phyloP scores from a whole-genome alignment of 805 yeast species.

The Alloascoidea africana region DNA sequence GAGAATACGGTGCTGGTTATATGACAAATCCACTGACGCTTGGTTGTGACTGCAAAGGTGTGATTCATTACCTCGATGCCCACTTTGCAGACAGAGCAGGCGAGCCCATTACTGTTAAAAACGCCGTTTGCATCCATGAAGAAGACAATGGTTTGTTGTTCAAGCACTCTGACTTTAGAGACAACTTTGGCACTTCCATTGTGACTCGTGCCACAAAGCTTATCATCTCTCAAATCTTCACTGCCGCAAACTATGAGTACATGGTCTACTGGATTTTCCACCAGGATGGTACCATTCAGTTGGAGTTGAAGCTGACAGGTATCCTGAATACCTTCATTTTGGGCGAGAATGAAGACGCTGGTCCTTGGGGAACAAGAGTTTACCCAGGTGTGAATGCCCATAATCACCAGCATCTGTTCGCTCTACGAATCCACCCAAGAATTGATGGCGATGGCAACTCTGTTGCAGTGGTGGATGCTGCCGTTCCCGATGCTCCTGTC shows the following conservation, averaged over 20 bases:
- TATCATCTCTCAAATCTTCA: slow-evolving; percentile 66
- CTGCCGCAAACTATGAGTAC: slow-evolving; percentile 80
- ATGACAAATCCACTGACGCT: slow-evolving; percentile 67
- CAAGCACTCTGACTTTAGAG: slow-evolving; percentile 80
- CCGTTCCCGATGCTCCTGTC: slow-evolving; percentile 37
- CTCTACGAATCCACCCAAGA: slow-evolving; percentile 67
- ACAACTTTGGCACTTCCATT: slow-evolving; percentile 57
- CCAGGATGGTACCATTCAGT: slow-evolving; percentile 73
- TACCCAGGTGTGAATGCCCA: slow-evolving; percentile 75
- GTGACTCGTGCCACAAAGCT: slow-evolving; percentile 64
- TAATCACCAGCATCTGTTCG: slow-evolving; percentile 75
- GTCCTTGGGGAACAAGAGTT: slow-evolving; percentile 71
- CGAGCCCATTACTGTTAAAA: slow-evolving; percentile 53
- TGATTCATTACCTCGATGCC: slow-evolving; percentile 72
- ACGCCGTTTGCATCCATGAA: slow-evolving; percentile 75
- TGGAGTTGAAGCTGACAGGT: slow-evolving; percentile 71
- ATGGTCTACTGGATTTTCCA: slow-evolving; percentile 72
- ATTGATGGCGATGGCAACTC: slow-evolving; percentile 71
- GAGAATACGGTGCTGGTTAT: slow-evolving; percentile 81
- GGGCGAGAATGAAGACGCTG: slow-evolving; percentile 47
- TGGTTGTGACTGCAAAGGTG: slow-evolving; percentile 82
- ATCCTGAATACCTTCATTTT: slow-evolving; percentile 61
- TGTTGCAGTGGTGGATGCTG: slow-evolving; percentile 52
- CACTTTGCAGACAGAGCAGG: slow-evolving; percentile 55
- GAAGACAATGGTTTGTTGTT: slow-evolving; percentile 70